phyloP scores from a whole-genome alignment of 2,329 filamentous ascomycete genomes.

The Fusarium clavum region DNA sequence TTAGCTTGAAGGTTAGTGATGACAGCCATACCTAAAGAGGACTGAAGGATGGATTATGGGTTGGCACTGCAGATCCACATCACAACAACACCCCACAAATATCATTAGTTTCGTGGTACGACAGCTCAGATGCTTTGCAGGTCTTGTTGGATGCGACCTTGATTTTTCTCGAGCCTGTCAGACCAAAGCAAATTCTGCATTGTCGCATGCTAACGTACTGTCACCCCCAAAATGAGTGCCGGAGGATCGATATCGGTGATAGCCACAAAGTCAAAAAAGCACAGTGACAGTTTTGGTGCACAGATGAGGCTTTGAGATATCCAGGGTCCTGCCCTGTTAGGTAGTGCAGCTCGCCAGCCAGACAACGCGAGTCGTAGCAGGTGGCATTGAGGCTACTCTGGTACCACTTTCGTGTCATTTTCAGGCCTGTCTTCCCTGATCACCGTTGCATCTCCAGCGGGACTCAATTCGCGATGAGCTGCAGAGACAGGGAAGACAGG shows the following conservation, averaged over 20 bases:
- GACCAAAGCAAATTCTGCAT: constrained; percentile 20
- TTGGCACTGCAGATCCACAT: constrained; percentile 31
- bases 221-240: constrained; percentile 15
- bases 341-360: constrained; percentile 19
- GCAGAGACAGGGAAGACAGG: constrained; percentile 24
- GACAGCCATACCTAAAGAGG: constrained; percentile 34
- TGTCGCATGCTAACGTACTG: constrained; percentile 8
- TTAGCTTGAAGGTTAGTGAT: constrained; percentile 38
- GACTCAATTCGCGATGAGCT: constrained; percentile 35
- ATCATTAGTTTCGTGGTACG: constrained; percentile 32
- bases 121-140: constrained; percentile 34
- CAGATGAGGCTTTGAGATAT: constrained; percentile 29
- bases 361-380: constrained; percentile 33
- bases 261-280: constrained; percentile 33
- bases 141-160: constrained; percentile 22
- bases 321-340: constrained; percentile 41
- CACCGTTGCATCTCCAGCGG: constrained; percentile 41
- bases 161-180: constrained; percentile 16
- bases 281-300: constrained; percentile 2
- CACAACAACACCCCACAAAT: constrained; percentile 8
- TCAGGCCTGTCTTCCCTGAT: constrained; percentile 34
- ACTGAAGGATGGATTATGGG: constrained; percentile 25
- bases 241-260: constrained; percentile 25
- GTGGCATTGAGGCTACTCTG: constrained; percentile 20
- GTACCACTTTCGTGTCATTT: constrained; percentile 36